Evolutionary conservation across 345 rosid genomes (phyloP).

Genomic region (Turritis glabra): DNA sequence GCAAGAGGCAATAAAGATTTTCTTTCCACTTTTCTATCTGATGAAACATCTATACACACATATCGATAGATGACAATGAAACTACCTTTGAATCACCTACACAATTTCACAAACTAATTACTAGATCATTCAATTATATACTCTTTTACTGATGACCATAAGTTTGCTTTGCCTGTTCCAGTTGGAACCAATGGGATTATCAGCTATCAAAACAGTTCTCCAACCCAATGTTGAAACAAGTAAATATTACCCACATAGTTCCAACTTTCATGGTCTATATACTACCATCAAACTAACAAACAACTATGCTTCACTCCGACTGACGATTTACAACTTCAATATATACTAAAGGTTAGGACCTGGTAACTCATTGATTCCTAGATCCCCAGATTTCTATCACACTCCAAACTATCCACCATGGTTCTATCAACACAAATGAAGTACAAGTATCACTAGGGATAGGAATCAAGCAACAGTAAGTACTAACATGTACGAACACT

Average conservation of each 20-base stretch:
- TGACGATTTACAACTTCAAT: no score
- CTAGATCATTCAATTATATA: not conserved
- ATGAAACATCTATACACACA: not conserved
- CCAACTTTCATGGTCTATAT: not conserved
- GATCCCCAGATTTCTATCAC: not conserved
- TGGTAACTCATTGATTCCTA: not conserved
- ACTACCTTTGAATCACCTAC: slow-evolving; percentile 3
- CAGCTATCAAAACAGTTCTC: not conserved
- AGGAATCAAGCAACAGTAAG: not conserved
- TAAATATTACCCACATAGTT: not conserved
- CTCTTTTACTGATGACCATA: not conserved
- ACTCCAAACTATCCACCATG: slow-evolving; percentile 1
- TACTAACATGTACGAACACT: not conserved
- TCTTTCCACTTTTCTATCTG: not conserved
- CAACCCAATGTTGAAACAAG: slow-evolving; percentile 3
- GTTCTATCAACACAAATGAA: not conserved
- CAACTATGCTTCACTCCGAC: slow-evolving; percentile 10
- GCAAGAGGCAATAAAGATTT: not conserved
- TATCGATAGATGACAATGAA: not conserved
- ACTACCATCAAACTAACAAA: not conserved
- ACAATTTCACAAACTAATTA: slow-evolving; percentile 5
- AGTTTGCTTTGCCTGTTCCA: not conserved
- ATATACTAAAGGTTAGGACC: not conserved
- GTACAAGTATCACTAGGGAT: not conserved
- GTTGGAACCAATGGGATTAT: not conserved